Conservation (phyloP, 441 rosid genomes). For the Viola pubescens region DNA sequence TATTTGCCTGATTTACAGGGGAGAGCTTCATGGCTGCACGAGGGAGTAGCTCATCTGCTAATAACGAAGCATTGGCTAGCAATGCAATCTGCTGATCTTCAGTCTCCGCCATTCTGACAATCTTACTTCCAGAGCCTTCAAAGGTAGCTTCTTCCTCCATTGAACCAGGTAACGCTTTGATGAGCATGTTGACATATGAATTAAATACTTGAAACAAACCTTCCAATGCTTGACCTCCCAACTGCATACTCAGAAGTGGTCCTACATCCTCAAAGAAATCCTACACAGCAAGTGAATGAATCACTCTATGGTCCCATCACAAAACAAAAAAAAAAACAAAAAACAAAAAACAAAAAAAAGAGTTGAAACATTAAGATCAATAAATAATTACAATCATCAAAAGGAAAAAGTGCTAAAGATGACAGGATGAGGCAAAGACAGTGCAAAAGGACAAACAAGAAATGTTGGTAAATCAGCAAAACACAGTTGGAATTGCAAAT, state of each 20-base stretch:
- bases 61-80: conserved; percentile 91
- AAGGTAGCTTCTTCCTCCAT: conserved; percentile 88
- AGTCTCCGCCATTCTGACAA: conserved; percentile 88
- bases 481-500: too few species aligned
- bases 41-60: conserved; percentile 96
- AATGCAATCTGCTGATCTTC: conserved; percentile 95
- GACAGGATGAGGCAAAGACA: too few species aligned
- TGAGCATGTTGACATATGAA: conserved; percentile 80
- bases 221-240: conserved; percentile 92
- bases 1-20: conserved; percentile 47
- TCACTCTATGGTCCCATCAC: too few species aligned
- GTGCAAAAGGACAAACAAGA: too few species aligned
- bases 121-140: conserved; percentile 74
- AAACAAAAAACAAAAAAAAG: conserved; percentile 4
- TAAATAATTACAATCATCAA: too few species aligned
- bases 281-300: conserved; percentile 26
- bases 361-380: too few species aligned
- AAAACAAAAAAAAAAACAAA: too few species aligned
- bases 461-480: too few species aligned
- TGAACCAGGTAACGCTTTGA: conserved; percentile 92
- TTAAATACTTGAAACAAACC: conserved; percentile 89
- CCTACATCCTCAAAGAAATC: conserved; percentile 98
- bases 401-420: too few species aligned
- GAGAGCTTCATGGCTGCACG: conserved; percentile 97
- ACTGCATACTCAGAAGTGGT: conserved; percentile 92